A percentile compares a stretch with the other conserved stretches of the same genome.
phyloP scores from a whole-genome alignment of 306 rosid genomes.

The Sesbania bispinosa region DNA sequence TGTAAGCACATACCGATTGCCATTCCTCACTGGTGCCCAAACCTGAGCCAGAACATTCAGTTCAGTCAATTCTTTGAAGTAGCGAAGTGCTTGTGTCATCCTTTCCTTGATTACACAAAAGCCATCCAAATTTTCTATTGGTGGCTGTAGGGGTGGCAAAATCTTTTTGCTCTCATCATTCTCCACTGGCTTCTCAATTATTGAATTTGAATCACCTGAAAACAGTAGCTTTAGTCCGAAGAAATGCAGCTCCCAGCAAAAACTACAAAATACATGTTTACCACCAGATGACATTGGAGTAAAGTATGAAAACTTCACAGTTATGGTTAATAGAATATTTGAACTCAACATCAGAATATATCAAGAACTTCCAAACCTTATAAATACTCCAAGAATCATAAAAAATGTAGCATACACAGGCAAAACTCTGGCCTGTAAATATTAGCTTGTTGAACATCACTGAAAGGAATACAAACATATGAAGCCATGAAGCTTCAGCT shows the following conservation, averaged over 20 bases:
- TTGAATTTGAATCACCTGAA: constrained; percentile 52
- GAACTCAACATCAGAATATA: not conserved
- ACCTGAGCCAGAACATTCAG: constrained; percentile 83
- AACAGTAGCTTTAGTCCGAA: constrained; percentile 33
- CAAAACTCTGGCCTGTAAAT: not conserved
- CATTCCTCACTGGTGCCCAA: constrained; percentile 86
- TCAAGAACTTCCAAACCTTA: not conserved
- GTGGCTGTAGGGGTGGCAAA: constrained; percentile 38
- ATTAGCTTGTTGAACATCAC: not conserved
- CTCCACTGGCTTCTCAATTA: constrained; percentile 44
- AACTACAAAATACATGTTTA: constrained; percentile 17
- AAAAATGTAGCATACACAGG: not conserved
- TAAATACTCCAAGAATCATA: constrained; percentile 11
- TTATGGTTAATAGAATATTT: not conserved
- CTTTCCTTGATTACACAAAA: constrained; percentile 66
- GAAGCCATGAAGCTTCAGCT: constrained; percentile 19
- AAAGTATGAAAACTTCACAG: not conserved
- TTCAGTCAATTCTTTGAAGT: constrained; percentile 74
- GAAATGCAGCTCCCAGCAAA: constrained; percentile 19
- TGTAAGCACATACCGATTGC: constrained; percentile 57
- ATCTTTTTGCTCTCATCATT: constrained; percentile 30
- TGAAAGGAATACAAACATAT: not conserved
- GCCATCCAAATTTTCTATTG: constrained; percentile 47
- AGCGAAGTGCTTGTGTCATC: constrained; percentile 85
- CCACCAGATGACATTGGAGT: constrained; percentile 4